phyloP scores from a whole-genome alignment of 106 monocot species.

The Iris macrosiphon region DNA sequence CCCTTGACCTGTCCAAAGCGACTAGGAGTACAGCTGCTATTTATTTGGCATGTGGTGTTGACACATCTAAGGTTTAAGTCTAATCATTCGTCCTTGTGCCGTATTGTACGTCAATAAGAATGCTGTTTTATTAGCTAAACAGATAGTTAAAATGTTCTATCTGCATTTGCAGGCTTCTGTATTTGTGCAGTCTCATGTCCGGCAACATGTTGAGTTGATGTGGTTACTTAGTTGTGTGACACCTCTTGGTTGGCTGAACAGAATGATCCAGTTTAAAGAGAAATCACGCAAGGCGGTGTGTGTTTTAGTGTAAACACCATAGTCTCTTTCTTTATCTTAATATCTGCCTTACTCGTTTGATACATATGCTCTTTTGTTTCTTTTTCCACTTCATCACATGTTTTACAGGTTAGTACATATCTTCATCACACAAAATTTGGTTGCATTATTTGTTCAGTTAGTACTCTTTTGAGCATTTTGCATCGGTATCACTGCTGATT shows the following conservation, averaged over 20 bases:
- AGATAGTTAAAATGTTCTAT: too few relatives aligned
- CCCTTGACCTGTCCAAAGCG: conserved; percentile 54
- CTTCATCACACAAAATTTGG: too few relatives aligned
- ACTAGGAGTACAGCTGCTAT: conserved; percentile 89
- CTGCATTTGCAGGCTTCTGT: conserved; percentile 55
- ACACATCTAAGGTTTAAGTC: conserved; percentile 72
- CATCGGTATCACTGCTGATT: too few relatives aligned
- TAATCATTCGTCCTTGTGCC: background rate
- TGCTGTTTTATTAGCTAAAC: background rate
- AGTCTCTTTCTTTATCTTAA: background rate
- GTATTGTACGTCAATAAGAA: background rate
- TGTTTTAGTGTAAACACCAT: conserved; percentile 39
- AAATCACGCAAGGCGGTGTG: conserved; percentile 94
- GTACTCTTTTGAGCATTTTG: too few relatives aligned
- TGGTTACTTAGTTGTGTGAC: conserved; percentile 88
- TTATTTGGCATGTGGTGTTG: conserved; percentile 95
- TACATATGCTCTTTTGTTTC: too few relatives aligned
- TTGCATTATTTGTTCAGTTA: too few relatives aligned
- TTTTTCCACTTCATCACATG: background rate
- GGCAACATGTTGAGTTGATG: conserved; percentile 95
- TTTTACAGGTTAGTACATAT: too few relatives aligned
- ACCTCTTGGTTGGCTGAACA: conserved; percentile 92
- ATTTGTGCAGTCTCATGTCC: conserved; percentile 97
- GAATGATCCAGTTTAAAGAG: conserved; percentile 98
- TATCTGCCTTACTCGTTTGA: conserved; percentile 4